Conservation (phyloP, 208 protist species). For the Blechomonas ayalai region DNA sequence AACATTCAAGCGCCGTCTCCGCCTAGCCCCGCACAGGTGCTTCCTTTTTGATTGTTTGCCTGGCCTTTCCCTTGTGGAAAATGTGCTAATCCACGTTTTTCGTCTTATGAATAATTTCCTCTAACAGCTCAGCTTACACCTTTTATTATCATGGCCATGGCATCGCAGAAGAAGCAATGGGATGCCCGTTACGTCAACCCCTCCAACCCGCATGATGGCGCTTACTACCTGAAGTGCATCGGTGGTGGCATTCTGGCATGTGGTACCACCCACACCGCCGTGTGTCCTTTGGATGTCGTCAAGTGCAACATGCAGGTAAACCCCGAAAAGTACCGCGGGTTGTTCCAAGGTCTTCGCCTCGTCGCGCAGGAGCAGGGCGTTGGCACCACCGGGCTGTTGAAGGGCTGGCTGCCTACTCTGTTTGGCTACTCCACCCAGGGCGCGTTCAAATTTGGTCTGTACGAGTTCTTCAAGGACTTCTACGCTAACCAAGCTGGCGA, state of each 20-base stretch:
- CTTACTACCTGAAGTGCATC: slow-evolving; percentile 92
- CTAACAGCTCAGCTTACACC: not conserved
- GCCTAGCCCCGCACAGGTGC: too few relatives aligned
- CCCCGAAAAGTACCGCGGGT: slow-evolving; percentile 83
- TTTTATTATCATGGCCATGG: not conserved
- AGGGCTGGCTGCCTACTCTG: slow-evolving; percentile 89
- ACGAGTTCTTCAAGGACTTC: slow-evolving; percentile 93
- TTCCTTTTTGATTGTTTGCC: too few relatives aligned
- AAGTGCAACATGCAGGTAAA: slow-evolving; percentile 95
- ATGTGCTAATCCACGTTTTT: slow-evolving; percentile 3
- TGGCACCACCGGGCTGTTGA: slow-evolving; percentile 68
- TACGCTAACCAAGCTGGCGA: slow-evolving; percentile 85
- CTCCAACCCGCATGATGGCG: slow-evolving; percentile 43
- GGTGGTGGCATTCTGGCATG: slow-evolving; percentile 91
- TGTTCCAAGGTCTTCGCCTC: slow-evolving; percentile 54
- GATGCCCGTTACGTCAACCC: slow-evolving; percentile 76
- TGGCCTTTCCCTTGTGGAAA: too few relatives aligned
- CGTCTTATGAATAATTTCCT: not conserved
- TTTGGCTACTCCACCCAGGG: slow-evolving; percentile 93
- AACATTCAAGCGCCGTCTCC: too few relatives aligned
- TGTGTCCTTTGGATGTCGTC: slow-evolving; percentile 94
- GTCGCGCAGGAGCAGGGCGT: slow-evolving; percentile 61
- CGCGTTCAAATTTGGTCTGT: slow-evolving; percentile 92
- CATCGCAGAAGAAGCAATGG: slow-evolving; percentile 29
- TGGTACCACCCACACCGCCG: slow-evolving; percentile 91